Conservation (phyloP, 164 flowering plant genomes). For the Euptelea pleiosperma region DNA sequence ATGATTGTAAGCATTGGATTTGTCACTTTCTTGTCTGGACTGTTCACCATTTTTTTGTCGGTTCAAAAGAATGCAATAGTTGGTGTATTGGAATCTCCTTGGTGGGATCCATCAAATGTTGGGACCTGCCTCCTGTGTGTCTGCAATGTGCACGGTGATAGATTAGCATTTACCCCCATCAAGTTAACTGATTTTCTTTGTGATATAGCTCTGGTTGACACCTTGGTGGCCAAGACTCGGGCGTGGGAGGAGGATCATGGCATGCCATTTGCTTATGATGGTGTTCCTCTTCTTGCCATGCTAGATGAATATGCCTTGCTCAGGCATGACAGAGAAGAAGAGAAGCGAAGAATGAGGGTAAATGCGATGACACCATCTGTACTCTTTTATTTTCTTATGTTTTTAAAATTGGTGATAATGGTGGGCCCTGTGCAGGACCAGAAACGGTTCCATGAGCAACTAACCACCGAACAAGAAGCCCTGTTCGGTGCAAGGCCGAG, state of each 20-base stretch:
- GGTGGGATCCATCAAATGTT: no score
- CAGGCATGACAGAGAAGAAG: conserved; percentile 90
- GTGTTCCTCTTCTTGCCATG: conserved; percentile 88
- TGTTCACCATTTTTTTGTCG: no score
- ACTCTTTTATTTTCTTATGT: background rate
- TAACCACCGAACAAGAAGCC: conserved; percentile 73
- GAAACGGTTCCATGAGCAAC: conserved; percentile 76
- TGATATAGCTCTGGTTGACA: conserved; percentile 50
- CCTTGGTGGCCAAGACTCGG: conserved; percentile 73
- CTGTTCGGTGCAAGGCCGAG: conserved; percentile 75
- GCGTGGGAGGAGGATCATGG: conserved; percentile 91
- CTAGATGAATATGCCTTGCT: conserved; percentile 90
- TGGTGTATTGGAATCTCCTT: no score
- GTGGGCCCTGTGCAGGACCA: conserved; percentile 55
- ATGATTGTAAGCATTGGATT: no score
- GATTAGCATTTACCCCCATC: no score
- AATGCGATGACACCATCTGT: background rate
- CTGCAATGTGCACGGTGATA: no score
- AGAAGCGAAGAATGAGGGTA: conserved; percentile 81
- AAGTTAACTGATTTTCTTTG: conserved; percentile 15
- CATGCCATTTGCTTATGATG: conserved; percentile 69
- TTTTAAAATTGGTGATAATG: background rate
- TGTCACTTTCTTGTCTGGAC: no score
- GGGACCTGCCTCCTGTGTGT: no score
- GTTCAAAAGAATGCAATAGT: no score